phyloP scores from a whole-genome alignment of 2,329 filamentous ascomycete genomes.

The Pseudogymnoascus sp. region DNA sequence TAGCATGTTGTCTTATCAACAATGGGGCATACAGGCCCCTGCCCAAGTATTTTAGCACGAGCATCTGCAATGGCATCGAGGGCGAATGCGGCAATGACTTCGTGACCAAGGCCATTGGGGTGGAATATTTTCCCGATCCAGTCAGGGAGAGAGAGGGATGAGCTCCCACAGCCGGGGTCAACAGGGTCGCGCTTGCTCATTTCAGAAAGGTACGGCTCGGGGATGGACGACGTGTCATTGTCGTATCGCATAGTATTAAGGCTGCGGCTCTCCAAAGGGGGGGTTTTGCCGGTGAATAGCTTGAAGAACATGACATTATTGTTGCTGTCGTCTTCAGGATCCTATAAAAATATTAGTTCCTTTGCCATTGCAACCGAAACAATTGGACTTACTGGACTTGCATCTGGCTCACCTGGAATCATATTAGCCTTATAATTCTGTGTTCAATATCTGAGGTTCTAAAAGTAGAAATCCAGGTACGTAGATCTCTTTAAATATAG shows the following conservation, averaged over 20 bases:
- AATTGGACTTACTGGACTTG: not conserved
- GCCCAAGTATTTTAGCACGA: constrained; percentile 9
- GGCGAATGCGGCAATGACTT: constrained; percentile 29
- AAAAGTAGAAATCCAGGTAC: not conserved
- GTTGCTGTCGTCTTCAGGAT: constrained; percentile 28
- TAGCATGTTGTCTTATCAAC: not conserved
- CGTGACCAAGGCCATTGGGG: constrained; percentile 29
- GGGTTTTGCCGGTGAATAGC: constrained; percentile 19
- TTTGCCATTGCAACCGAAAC: not conserved
- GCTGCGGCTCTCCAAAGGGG: not conserved
- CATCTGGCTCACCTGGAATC: not conserved
- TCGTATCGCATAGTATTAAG: constrained; percentile 12
- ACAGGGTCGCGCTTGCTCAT: constrained; percentile 22
- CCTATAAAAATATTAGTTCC: not conserved
- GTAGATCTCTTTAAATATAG: not conserved
- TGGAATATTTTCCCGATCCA: constrained; percentile 31
- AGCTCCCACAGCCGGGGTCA: constrained; percentile 17
- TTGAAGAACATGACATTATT: constrained; percentile 33
- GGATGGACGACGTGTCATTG: constrained; percentile 15
- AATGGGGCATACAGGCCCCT: not conserved
- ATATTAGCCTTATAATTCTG: not conserved
- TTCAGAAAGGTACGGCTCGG: constrained; percentile 11
- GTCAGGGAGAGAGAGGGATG: constrained; percentile 30
- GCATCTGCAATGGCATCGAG: constrained; percentile 15
- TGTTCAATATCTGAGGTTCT: not conserved